Percentiles rank a stretch among this genome's conserved stretches.
phyloP scores from a whole-genome alignment of 1,284 basidiomycete genomes.

The Moesziomyces sp. region DNA sequence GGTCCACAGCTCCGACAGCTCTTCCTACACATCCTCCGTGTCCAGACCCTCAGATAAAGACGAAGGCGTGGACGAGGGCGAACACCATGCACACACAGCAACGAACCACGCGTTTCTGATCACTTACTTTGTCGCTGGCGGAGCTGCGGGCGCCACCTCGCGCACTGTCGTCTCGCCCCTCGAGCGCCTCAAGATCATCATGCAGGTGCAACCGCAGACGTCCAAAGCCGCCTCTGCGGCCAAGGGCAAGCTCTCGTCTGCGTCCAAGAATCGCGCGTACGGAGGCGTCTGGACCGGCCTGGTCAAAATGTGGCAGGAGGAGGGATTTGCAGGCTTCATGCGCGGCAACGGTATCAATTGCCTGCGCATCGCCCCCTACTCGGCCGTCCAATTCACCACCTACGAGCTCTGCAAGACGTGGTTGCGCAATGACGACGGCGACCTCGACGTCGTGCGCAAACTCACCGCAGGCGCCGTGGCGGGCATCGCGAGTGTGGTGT shows the following conservation, averaged over 20 bases:
- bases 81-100: slow-evolving; percentile 11
- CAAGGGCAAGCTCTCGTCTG: slow-evolving; percentile 4
- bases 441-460: slow-evolving; percentile 84
- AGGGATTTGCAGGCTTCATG: slow-evolving; percentile 92
- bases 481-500: slow-evolving; percentile 87
- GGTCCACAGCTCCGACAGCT: slow-evolving; percentile 10
- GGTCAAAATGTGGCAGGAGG: slow-evolving; percentile 83
- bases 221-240: not conserved
- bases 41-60: slow-evolving; percentile 1
- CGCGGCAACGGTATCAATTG: slow-evolving; percentile 87
- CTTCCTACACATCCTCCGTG: not conserved
- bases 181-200: slow-evolving; percentile 92
- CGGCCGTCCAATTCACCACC: slow-evolving; percentile 91
- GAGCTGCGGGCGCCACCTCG: slow-evolving; percentile 74
- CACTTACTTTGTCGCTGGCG: slow-evolving; percentile 76
- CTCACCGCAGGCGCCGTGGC: slow-evolving; percentile 86
- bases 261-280: slow-evolving; percentile 53
- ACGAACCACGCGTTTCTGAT: slow-evolving; percentile 49
- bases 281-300: slow-evolving; percentile 61
- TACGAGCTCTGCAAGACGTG: slow-evolving; percentile 83
- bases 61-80: not conserved
- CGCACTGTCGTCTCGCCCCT: slow-evolving; percentile 91
- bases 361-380: slow-evolving; percentile 80
- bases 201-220: slow-evolving; percentile 71
- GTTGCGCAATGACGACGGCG: slow-evolving; percentile 66